Base-by-base conservation (phyloP, 2,329 filamentous ascomycete genomes). In the Sclerotinia subarctica region DNA sequence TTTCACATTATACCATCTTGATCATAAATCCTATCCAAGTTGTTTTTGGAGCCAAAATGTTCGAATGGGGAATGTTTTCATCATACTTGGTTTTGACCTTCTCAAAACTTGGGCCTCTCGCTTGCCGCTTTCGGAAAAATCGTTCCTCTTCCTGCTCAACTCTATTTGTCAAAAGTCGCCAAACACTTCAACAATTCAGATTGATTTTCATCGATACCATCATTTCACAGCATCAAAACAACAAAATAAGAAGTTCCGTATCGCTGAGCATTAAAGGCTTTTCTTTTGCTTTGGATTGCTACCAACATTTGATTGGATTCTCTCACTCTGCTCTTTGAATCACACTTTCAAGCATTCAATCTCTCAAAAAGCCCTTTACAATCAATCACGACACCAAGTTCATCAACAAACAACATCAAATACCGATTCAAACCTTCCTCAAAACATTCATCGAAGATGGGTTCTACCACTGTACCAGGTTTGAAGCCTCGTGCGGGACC, bases 101-200 rank as follows among this genome's bases (percentile, higher is more conserved):
- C 21, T 35, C 26, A 10, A 49, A 35, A n/a, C 47, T 60, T 49
- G 46, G 26, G 13, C 19, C 51, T 32, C 35, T 62, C 59, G 46
- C 59, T 62, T 62, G 59, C 59, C 59, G 17, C n/a, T 51, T 62
- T 51, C 47, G 59, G 59, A 62, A 62, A 24, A 24, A 32, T 17
- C 44, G 15, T 49, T 35, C 7, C 53, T 60, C 44, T 51, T 35
- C 42, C 32, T 35, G 47, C 44, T 11, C 52, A 10, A 10, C 17
- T 56, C 46, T 51, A 51, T 62, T 62, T 21, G n/a, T 51, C n/a
- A 51, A 62, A 49, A 32, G 19, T 62, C 46, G 59, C 29, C 59
- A 62, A 62, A 49, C 46, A 56, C 10, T n/a, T 38, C 21, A 38
- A 62, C 59, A 62, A 51, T 62, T 24, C n/a, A n/a, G 21, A 21